Conservation (phyloP, 1,139 yeast genomes). For the Taphrina betulina region DNA sequence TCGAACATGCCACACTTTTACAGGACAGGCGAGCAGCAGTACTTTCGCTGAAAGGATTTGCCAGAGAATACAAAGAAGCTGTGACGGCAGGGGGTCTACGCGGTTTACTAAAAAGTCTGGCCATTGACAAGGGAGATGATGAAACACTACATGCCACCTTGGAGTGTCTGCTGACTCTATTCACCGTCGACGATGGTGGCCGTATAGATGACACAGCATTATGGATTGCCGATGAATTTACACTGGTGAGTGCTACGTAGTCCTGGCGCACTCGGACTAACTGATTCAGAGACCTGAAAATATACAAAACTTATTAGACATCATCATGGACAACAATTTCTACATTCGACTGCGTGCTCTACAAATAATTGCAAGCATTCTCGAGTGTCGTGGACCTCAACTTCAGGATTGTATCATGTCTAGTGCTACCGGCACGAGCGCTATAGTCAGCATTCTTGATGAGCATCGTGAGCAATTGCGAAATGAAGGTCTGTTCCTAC, state of each 20-base stretch:
- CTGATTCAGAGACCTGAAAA: constrained; percentile 52
- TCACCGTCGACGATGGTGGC: constrained; percentile 56
- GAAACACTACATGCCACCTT: constrained; percentile 77
- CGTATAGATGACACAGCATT: constrained; percentile 78
- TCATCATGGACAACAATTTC: constrained; percentile 63
- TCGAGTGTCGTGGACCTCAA: constrained; percentile 69
- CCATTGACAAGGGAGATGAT: constrained; percentile 64
- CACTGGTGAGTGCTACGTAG: constrained; percentile 50
- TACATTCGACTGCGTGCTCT: constrained; percentile 76
- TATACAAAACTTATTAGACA: constrained; percentile 58
- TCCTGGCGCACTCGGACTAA: not conserved
- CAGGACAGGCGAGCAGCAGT: constrained; percentile 91
- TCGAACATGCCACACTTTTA: constrained; percentile 75
- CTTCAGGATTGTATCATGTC: constrained; percentile 72
- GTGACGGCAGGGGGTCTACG: constrained; percentile 87
- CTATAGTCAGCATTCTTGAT: constrained; percentile 65
- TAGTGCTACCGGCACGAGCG: constrained; percentile 77
- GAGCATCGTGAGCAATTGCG: constrained; percentile 78
- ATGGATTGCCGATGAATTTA: constrained; percentile 94
- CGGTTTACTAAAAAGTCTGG: constrained; percentile 67
- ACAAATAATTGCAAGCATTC: constrained; percentile 80
- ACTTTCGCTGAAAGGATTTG: constrained; percentile 81
- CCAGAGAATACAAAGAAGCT: constrained; percentile 81
- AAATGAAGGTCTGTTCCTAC: constrained; percentile 54
- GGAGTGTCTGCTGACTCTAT: constrained; percentile 79